A percentile compares a stretch with the other conserved stretches of the same genome.
phyloP scores from a whole-genome alignment of 2,329 filamentous ascomycete genomes.

The Alternaria novae-zelandiae region DNA sequence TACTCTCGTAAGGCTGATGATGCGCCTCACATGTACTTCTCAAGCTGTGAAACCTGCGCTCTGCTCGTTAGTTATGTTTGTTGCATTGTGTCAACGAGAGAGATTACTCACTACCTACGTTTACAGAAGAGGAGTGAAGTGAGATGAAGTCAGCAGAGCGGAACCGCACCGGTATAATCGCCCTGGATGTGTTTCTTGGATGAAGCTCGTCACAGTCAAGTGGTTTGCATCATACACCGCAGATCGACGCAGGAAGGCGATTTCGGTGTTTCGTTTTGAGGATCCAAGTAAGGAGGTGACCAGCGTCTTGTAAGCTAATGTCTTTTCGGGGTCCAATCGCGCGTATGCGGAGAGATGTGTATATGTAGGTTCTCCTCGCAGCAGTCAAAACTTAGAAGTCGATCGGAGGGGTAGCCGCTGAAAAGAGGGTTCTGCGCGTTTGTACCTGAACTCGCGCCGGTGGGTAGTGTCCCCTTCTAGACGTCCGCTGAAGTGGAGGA shows the following conservation, averaged over 20 bases:
- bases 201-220: neutral
- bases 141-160: neutral
- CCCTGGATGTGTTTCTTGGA: neutral
- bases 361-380: neutral
- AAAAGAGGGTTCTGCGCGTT: neutral
- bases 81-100: neutral
- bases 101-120: neutral
- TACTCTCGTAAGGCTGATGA: neutral
- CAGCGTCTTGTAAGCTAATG: neutral
- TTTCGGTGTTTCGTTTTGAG: neutral
- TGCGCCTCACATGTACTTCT: neutral
- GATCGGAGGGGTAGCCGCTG: neutral
- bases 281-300: neutral
- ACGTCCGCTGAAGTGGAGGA: neutral
- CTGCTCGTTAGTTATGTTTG: neutral
- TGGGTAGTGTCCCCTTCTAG: neutral
- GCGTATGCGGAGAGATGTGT: neutral
- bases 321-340: constrained; percentile 3
- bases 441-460: constrained; percentile 9
- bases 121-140: neutral
- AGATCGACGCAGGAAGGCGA: neutral
- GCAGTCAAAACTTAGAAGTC: neutral
- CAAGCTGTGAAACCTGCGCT: neutral
- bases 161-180: neutral
- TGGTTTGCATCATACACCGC: constrained; percentile 1